A percentile compares a stretch with the other conserved stretches of the same genome.
phyloP scores from a whole-genome alignment of 345 rosid species.

The Camelina sativa region DNA sequence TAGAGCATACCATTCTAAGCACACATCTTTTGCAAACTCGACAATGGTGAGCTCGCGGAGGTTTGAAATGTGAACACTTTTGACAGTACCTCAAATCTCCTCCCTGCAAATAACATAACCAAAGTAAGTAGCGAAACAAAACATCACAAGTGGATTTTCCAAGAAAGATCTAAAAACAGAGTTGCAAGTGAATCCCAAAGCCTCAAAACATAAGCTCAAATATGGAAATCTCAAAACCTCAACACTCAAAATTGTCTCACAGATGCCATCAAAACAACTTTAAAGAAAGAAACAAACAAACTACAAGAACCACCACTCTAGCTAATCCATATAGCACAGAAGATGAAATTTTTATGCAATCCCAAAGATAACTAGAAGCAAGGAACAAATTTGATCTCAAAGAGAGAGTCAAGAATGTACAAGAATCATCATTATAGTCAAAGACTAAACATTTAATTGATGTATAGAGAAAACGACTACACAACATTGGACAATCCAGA shows the following conservation, averaged over 20 bases:
- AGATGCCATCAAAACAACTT: constrained; percentile 2
- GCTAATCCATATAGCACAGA: not conserved
- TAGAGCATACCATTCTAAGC: constrained; percentile 73
- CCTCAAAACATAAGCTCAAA: constrained; percentile 28
- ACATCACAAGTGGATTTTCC: not conserved
- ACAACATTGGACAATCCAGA: not conserved
- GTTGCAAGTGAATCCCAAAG: constrained; percentile 6
- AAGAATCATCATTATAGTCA: constrained; percentile 8
- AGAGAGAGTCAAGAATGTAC: constrained; percentile 19
- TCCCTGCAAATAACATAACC: constrained; percentile 60
- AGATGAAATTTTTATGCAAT: not conserved
- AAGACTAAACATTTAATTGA: constrained; percentile 5
- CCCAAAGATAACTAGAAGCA: constrained; percentile 10
- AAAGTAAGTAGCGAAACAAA: constrained; percentile 19
- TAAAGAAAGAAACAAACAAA: constrained; percentile 7
- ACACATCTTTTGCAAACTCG: constrained; percentile 96
- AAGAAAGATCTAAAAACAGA: constrained; percentile 9
- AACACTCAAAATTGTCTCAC: not conserved
- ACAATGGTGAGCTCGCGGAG: constrained; percentile 96
- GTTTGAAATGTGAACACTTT: constrained; percentile 84
- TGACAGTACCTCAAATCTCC: constrained; percentile 93
- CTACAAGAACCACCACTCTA: not conserved
- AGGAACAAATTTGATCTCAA: constrained; percentile 17
- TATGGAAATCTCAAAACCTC: constrained; percentile 17
- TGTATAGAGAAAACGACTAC: constrained; percentile 25